Base-by-base conservation (phyloP, 352 stramenopile genomes). In the Globisporangium perplexum region DNA sequence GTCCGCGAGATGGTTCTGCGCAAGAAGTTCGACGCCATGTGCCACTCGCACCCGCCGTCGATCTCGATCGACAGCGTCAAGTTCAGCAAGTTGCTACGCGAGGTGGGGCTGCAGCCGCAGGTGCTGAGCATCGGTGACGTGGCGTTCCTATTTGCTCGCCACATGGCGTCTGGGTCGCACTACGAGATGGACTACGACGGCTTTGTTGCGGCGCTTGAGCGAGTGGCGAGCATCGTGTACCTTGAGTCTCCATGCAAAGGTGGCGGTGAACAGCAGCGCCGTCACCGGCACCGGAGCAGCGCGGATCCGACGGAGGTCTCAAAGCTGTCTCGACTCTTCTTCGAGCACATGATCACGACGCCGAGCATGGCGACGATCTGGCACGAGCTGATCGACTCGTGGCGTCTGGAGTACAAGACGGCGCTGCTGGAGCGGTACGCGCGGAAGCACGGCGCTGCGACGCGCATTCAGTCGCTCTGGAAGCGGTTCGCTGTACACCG, bases 61-160 rank as follows among this genome's bases (percentile, higher is more conserved):
- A 50, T 63, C 17, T 51, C 66, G 1, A 65, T 88, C 23, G 82
- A 92, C 48, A 79, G 79, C 46, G 71, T 90, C 57, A 92, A 92
- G 48, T 92, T 92, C 59, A 83, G 75, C 51, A 88, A 87, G 41
- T 56, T 90, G 8, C 50, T 92, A 12, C 81, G 81, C 3, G 79
- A 90, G 50, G 79, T 74, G 38, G 59, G 60, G 0, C 55, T 89
- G 1, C 71, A 87, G 26, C 79, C 82, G 0, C 50, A 57, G 7
- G 47, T 62, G 4, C 55, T 92, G 4, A 65, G 52, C n/a, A 74
- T 92, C 23, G 82, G 79, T 0, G 79, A 90, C 26, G 76, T 62
- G 6, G 76, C 79, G 2, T 86, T 81, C 59, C 59, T 90, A 22
- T 90, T 90, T 31, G 63, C 72, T 15, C 73, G 56, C 15, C 63